These are phyloP conservation scores for Striga asiatica DNA, from an alignment of 257 asterid species.

Conservation along the genomic window DNA sequence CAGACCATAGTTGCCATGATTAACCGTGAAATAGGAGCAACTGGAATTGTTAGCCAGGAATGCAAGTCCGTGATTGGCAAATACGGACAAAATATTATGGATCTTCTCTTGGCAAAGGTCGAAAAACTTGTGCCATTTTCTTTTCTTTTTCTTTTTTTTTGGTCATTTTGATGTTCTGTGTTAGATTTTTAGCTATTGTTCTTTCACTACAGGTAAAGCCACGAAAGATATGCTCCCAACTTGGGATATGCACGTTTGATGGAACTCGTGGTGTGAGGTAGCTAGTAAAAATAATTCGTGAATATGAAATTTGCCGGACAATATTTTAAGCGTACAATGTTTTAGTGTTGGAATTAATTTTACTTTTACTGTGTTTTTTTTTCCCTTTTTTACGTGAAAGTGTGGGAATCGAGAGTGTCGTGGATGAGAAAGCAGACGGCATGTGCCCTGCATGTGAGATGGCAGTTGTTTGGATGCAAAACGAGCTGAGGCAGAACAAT, in stretches of 20 bases:
- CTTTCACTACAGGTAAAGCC: conserved; percentile 41
- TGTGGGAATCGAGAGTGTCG: conserved; percentile 82
- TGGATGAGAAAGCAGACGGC: conserved; percentile 49
- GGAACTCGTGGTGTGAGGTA: conserved; percentile 66
- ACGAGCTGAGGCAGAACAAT: conserved; percentile 42
- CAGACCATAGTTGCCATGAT: conserved; percentile 77
- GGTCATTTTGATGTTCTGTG: neutral
- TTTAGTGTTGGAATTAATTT: too few species aligned
- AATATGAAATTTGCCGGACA: too few species aligned
- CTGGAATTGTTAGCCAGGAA: conserved; percentile 76
- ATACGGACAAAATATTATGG: conserved; percentile 59
- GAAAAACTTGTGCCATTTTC: neutral
- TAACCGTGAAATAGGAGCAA: conserved; percentile 86
- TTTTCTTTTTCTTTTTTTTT: neutral
- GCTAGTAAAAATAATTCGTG: too few species aligned
- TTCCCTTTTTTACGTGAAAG: too few species aligned
- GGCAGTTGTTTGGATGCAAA: conserved; percentile 95
- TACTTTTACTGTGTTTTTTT: too few species aligned
- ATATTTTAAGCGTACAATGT: too few species aligned
- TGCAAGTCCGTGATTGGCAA: conserved; percentile 76
- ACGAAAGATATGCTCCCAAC: conserved; percentile 59
- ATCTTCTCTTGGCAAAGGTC: conserved; percentile 64
- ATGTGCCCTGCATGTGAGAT: conserved; percentile 66
- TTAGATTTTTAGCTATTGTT: neutral
- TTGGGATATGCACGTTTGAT: conserved; percentile 61